phyloP scores from a whole-genome alignment of 495 filamentous ascomycete genomes.

The Endocarpon pusillum region DNA sequence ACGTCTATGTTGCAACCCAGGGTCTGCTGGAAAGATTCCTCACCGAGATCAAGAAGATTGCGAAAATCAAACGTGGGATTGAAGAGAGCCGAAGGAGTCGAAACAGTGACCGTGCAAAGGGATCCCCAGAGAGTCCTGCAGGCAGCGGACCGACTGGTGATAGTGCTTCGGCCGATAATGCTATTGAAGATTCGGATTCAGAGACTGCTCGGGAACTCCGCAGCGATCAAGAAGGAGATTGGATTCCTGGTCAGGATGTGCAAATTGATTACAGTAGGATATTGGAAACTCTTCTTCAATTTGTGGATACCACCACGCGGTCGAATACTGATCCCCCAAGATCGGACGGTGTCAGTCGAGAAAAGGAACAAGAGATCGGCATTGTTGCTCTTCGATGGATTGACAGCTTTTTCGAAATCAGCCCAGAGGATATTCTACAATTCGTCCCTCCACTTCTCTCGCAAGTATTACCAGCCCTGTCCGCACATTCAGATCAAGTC shows the following conservation, averaged over 20 bases:
- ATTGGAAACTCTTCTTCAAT: slow-evolving; percentile 78
- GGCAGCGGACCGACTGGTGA: slow-evolving; percentile 35
- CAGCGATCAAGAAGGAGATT: slow-evolving; percentile 66
- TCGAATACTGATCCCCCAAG: slow-evolving; percentile 8
- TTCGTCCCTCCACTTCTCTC: slow-evolving; percentile 86
- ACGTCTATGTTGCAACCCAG: slow-evolving; percentile 88
- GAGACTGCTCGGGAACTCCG: slow-evolving; percentile 40
- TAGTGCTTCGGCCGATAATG: slow-evolving; percentile 27
- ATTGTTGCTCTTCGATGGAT: slow-evolving; percentile 89
- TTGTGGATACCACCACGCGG: slow-evolving; percentile 72
- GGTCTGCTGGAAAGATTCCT: slow-evolving; percentile 82
- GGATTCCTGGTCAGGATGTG: slow-evolving; percentile 94
- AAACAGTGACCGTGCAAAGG: slow-evolving; percentile 48
- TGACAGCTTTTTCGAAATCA: slow-evolving; percentile 90
- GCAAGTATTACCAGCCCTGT: slow-evolving; percentile 86
- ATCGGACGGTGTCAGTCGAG: slow-evolving; percentile 1
- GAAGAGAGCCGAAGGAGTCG: slow-evolving; percentile 62
- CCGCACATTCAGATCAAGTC: slow-evolving; percentile 75
- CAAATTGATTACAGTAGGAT: slow-evolving; percentile 86
- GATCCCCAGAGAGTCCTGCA: slow-evolving; percentile 44
- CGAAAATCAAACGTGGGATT: slow-evolving; percentile 79
- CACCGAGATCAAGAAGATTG: slow-evolving; percentile 85
- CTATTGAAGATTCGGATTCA: slow-evolving; percentile 41
- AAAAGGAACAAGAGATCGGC: slow-evolving; percentile 70
- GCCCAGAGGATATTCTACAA: slow-evolving; percentile 88